phyloP scores from a whole-genome alignment of 257 asterid species.

The Datura wrightii region DNA sequence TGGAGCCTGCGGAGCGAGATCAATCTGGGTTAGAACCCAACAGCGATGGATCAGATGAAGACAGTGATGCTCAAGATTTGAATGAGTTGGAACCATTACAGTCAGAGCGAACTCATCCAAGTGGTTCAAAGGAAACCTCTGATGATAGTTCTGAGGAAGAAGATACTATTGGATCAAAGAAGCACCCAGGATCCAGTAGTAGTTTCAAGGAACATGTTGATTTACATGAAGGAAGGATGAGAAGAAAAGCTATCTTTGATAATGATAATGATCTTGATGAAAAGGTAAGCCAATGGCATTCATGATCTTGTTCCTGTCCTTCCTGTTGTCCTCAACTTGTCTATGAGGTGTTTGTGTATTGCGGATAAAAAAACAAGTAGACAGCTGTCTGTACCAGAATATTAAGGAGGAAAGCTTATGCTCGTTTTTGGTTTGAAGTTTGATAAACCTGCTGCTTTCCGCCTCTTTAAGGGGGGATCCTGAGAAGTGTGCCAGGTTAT shows the following conservation, averaged over 20 bases:
- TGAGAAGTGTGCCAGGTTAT: background rate
- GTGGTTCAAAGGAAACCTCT: conserved; percentile 44
- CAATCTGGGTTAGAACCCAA: conserved; percentile 46
- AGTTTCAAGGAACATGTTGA: conserved; percentile 63
- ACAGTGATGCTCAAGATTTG: conserved; percentile 51
- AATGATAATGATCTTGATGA: conserved; percentile 55
- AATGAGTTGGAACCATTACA: conserved; percentile 47
- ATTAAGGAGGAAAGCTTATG: conserved; percentile 3
- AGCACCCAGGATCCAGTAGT: conserved; percentile 40
- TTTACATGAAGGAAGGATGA: conserved; percentile 78
- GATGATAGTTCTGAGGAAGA: conserved; percentile 63
- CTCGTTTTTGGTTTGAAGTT: background rate
- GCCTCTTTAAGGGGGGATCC: background rate
- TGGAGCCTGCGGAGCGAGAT: conserved; percentile 52
- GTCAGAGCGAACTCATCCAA: conserved; percentile 34
- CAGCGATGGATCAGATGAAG: conserved; percentile 56
- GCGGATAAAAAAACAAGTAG: background rate
- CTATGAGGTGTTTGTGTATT: conserved; percentile 8
- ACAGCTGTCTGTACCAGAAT: background rate
- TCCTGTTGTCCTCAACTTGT: conserved; percentile 2
- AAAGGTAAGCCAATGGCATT: conserved; percentile 49
- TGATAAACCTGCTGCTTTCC: conserved; percentile 7
- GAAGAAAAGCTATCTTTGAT: conserved; percentile 88
- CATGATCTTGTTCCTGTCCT: conserved; percentile 16
- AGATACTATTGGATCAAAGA: conserved; percentile 43